Conservation (phyloP, 345 rosid species). For the Durio zibethinus region DNA sequence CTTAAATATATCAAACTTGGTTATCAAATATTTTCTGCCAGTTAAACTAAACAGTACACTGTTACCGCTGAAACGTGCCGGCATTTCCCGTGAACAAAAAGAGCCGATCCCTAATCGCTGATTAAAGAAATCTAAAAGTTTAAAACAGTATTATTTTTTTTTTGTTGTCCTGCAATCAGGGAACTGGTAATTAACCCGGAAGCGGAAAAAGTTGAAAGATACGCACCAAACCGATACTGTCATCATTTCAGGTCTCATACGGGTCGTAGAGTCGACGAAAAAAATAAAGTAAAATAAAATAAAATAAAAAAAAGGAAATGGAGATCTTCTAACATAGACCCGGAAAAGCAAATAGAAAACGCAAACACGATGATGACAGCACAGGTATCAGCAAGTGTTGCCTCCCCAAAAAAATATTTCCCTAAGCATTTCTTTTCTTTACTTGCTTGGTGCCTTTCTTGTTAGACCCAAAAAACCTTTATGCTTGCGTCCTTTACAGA, state of each 20-base stretch:
- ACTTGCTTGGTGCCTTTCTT: constrained; percentile 7
- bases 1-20: not conserved
- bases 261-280: not conserved
- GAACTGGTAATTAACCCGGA: not conserved
- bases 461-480: constrained; percentile 37
- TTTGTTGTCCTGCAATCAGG: not conserved
- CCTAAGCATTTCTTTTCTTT: not conserved
- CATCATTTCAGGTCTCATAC: not conserved
- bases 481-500: constrained; percentile 52
- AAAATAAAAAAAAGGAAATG: not conserved
- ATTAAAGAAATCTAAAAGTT: not conserved
- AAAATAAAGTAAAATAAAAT: too few relatives aligned
- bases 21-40: constrained; percentile 11
- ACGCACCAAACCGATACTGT: not conserved
- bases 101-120: not conserved
- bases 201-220: constrained; percentile 8
- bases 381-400: constrained; percentile 8
- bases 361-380: not conserved
- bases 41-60: constrained; percentile 10
- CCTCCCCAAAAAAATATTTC: not conserved
- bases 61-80: not conserved
- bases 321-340: not conserved
- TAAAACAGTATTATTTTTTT: too few relatives aligned
- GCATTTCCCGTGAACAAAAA: not conserved
- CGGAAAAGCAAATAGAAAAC: not conserved